phyloP scores from a whole-genome alignment of 495 filamentous ascomycete genomes.

The Neurospora sp. region DNA sequence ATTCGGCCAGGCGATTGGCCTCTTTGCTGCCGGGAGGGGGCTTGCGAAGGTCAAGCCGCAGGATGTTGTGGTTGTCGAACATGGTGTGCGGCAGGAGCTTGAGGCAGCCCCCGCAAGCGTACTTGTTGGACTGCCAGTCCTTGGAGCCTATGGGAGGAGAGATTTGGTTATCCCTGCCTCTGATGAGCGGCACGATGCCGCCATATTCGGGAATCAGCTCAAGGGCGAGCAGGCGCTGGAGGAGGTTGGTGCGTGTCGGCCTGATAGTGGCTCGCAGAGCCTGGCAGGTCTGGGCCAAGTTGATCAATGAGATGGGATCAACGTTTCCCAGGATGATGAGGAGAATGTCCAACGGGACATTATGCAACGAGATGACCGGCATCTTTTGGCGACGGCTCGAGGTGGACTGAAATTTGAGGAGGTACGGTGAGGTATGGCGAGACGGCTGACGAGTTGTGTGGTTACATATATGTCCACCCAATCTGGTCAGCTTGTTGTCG shows the following conservation, averaged over 20 bases:
- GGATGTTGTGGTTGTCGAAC: constrained; percentile 15
- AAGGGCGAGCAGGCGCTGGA: constrained; percentile 14
- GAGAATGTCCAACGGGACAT: constrained; percentile 5
- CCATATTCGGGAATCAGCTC: constrained; percentile 15
- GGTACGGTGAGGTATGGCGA: no score
- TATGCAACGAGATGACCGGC: not conserved
- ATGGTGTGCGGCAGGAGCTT: constrained; percentile 13
- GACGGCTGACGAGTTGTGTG: not conserved
- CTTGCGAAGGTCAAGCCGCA: constrained; percentile 9
- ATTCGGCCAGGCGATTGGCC: constrained; percentile 8
- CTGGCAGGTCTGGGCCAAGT: constrained; percentile 6
- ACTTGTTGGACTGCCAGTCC: constrained; percentile 11
- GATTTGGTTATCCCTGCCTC: not conserved
- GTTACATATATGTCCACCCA: not conserved
- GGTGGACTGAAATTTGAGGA: no score
- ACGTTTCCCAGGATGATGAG: not conserved
- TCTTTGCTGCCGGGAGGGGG: constrained; percentile 11
- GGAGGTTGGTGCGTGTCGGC: constrained; percentile 4
- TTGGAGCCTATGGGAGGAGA: not conserved
- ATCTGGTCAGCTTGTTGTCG: no score
- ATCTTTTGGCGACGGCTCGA: not conserved
- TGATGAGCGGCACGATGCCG: constrained; percentile 14
- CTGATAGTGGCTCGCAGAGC: not conserved
- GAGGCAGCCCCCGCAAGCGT: constrained; percentile 18
- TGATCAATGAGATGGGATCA: constrained; percentile 13